These are phyloP conservation scores for Aspergillus sergii DNA, from an alignment of 2,329 filamentous ascomycete species.

Conservation along the genomic window DNA sequence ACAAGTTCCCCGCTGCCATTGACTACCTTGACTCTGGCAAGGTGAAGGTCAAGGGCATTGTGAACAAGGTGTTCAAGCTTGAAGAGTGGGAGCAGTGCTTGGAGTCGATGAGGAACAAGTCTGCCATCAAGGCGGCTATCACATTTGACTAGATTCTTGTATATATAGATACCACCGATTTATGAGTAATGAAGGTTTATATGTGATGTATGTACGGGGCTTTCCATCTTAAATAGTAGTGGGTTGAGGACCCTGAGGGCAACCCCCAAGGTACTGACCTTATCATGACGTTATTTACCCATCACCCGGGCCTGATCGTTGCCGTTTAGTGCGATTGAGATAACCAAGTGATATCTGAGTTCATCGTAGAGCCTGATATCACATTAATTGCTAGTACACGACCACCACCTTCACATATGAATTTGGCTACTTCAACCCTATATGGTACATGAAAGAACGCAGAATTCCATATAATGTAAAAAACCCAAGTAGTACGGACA, in stretches of 20 bases:
- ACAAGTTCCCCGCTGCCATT: constrained; percentile 67
- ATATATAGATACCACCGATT: constrained; percentile 2
- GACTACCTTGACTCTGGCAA: constrained; percentile 53
- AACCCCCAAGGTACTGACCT: constrained; percentile 11
- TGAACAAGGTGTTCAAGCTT: constrained; percentile 73
- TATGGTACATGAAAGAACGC: not conserved
- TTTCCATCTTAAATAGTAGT: not conserved
- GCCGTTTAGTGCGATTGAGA: no score
- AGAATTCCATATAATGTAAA: not conserved
- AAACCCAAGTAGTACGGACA: not conserved
- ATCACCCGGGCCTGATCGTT: no score
- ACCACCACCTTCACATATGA: not conserved
- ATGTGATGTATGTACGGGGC: not conserved
- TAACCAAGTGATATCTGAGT: not conserved
- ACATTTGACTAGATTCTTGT: constrained; percentile 60
- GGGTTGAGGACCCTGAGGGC: constrained; percentile 22
- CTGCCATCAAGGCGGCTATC: constrained; percentile 73
- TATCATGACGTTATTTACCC: not conserved
- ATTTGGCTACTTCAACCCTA: not conserved
- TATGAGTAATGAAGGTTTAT: constrained; percentile 11
- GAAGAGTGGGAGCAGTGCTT: constrained; percentile 72
- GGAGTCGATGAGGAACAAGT: constrained; percentile 71
- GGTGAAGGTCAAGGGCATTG: constrained; percentile 62
- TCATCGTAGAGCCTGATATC: not conserved
- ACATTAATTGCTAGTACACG: not conserved